A percentile compares a stretch with the other conserved stretches of the same genome.
These are phyloP conservation scores for Porpolomopsis calyptriformis DNA, from an alignment of 768 basidiomycete genomes.

Conservation along the genomic window DNA sequence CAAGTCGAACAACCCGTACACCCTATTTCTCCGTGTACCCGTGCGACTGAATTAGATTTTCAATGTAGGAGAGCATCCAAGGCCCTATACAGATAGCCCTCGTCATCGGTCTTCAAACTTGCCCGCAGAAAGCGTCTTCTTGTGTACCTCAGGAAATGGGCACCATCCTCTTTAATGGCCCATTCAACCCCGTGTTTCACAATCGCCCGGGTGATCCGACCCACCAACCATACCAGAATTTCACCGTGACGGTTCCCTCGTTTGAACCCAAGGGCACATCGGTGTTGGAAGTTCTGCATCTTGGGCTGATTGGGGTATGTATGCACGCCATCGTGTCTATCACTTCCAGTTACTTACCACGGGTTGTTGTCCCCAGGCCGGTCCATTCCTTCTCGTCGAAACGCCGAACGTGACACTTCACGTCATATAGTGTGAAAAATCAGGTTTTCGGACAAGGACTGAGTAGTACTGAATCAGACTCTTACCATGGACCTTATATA, in stretches of 20 bases:
- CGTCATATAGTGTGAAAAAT: not conserved
- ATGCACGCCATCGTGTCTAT: not conserved
- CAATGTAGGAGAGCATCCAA: not conserved
- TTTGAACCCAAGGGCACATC: slow-evolving; percentile 14
- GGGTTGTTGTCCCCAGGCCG: not conserved
- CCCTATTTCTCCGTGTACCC: not conserved
- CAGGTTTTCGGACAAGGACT: not conserved
- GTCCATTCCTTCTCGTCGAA: not conserved
- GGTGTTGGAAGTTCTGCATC: slow-evolving; percentile 21
- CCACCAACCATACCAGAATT: slow-evolving; percentile 26
- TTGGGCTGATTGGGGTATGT: slow-evolving; percentile 26
- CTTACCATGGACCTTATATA: too few species aligned
- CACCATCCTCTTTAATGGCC: slow-evolving; percentile 27
- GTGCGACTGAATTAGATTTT: not conserved
- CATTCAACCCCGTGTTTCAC: slow-evolving; percentile 8
- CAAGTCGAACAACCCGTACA: not conserved
- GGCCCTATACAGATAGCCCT: not conserved
- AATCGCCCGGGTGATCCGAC: not conserved
- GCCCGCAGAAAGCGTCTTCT: not conserved
- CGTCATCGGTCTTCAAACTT: slow-evolving; percentile 1
- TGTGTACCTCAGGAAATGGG: slow-evolving; percentile 16
- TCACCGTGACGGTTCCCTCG: slow-evolving; percentile 26
- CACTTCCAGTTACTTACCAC: not conserved
- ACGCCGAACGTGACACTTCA: not conserved
- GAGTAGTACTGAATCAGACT: too few species aligned